A percentile compares a stretch with the other conserved stretches of the same genome.
phyloP scores from a whole-genome alignment of 345 rosid genomes.

The Stellera chamaejasme region DNA sequence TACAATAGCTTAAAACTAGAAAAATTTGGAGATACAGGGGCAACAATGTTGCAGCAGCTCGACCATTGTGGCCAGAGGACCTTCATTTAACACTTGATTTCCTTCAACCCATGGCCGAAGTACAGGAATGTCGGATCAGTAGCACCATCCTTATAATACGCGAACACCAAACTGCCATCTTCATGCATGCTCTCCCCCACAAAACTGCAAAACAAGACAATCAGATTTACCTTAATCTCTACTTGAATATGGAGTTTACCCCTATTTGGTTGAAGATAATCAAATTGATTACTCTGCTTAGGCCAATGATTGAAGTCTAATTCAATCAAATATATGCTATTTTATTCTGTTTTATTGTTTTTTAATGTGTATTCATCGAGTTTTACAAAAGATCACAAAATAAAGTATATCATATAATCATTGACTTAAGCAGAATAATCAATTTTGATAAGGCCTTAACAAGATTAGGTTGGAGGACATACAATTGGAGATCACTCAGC shows the following conservation, averaged over 20 bases:
- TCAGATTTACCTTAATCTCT: too few species aligned
- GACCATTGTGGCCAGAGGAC: background rate
- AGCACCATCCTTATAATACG: conserved; percentile 77
- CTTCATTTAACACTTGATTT: conserved; percentile 57
- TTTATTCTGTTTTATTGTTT: too few species aligned
- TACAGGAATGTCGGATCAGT: conserved; percentile 80
- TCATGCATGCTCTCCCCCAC: conserved; percentile 93
- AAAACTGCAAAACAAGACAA: conserved; percentile 37
- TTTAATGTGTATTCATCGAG: too few species aligned
- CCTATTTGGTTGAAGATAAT: too few species aligned
- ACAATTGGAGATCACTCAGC: conserved; percentile 78
- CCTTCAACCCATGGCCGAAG: conserved; percentile 65
- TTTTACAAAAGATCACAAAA: too few species aligned
- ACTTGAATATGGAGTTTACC: too few species aligned
- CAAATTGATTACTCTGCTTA: too few species aligned
- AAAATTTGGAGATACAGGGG: background rate
- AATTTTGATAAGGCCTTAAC: background rate
- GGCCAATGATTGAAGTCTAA: too few species aligned
- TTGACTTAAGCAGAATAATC: too few species aligned
- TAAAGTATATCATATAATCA: too few species aligned
- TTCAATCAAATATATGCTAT: too few species aligned
- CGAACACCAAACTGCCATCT: conserved; percentile 61
- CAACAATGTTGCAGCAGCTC: background rate
- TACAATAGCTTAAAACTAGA: background rate
- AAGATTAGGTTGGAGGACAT: conserved; percentile 7